Evolutionary conservation across 108 stramenopile species (phyloP).

Genomic region (Cylindrotheca closterium): DNA sequence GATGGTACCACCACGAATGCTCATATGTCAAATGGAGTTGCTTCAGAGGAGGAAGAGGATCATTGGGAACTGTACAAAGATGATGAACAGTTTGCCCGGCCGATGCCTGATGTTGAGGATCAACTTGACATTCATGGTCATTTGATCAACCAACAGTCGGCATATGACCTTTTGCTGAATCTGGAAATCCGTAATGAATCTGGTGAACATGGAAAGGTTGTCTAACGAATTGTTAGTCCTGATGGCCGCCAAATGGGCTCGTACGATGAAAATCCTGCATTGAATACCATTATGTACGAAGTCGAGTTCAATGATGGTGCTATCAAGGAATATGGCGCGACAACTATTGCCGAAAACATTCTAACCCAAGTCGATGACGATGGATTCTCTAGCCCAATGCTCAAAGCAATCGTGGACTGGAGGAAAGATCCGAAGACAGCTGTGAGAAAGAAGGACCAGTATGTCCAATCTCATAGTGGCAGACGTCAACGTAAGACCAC

Average conservation of each 20-base stretch:
- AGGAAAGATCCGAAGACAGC: too few relatives aligned
- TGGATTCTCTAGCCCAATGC: constrained; percentile 9
- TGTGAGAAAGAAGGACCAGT: neutral
- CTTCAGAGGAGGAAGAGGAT: neutral
- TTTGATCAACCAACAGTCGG: constrained; percentile 11
- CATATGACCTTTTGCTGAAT: constrained; percentile 33
- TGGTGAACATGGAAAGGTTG: constrained; percentile 21
- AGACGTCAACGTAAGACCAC: constrained; percentile 32
- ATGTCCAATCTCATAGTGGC: neutral
- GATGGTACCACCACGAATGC: too few relatives aligned
- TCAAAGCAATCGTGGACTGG: constrained; percentile 28
- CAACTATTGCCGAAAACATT: constrained; percentile 50
- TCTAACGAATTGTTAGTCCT: constrained; percentile 8
- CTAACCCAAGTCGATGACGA: constrained; percentile 31
- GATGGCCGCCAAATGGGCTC: constrained; percentile 34
- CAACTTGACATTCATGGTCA: constrained; percentile 16
- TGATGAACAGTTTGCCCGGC: constrained; percentile 12
- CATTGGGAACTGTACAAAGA: constrained; percentile 25
- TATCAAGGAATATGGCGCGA: too few relatives aligned
- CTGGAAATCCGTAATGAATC: constrained; percentile 32
- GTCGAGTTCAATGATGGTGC: constrained; percentile 56
- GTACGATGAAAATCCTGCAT: constrained; percentile 33
- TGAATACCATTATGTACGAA: too few relatives aligned
- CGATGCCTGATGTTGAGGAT: constrained; percentile 28
- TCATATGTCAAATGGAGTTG: neutral